These are phyloP conservation scores for Leptodontidium sp. DNA, from an alignment of 2,329 filamentous ascomycete genomes.

Conservation along the genomic window DNA sequence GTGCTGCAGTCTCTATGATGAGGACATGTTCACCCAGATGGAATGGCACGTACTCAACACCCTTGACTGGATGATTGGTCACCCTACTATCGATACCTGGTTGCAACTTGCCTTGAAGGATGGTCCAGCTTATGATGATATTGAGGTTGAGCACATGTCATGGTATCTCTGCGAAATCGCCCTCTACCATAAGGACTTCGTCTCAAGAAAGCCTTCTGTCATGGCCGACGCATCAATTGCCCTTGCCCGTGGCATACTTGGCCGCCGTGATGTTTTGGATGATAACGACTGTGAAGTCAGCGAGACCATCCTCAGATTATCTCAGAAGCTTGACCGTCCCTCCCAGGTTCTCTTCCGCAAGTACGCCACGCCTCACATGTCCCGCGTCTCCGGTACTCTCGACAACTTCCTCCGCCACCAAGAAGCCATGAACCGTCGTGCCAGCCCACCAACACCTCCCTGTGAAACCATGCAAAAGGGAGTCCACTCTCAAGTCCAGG, in stretches of 20 bases:
- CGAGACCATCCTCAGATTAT: constrained; percentile 61
- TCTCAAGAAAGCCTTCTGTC: constrained; percentile 88
- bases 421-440: constrained; percentile 61
- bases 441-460: constrained; percentile 69
- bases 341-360: constrained; percentile 74
- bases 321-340: constrained; percentile 70
- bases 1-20: constrained; percentile 98
- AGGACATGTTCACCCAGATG: constrained; percentile 99
- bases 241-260: constrained; percentile 85
- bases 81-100: constrained; percentile 95
- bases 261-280: constrained; percentile 77
- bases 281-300: constrained; percentile 75
- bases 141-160: constrained; percentile 93
- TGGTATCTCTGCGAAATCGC: constrained; percentile 95
- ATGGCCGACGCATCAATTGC: constrained; percentile 89
- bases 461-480: constrained; percentile 61
- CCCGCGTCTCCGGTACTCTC: constrained; percentile 68
- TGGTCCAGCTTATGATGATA: constrained; percentile 71
- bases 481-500: constrained; percentile 44
- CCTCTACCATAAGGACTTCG: constrained; percentile 95
- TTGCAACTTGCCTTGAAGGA: constrained; percentile 86
- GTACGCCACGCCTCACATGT: constrained; percentile 71
- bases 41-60: constrained; percentile 99
- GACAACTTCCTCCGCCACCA: constrained; percentile 73
- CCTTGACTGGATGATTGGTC: constrained; percentile 93